Evolutionary conservation across 345 rosid genomes (phyloP).

Genomic region (Aurinia saxatilis): DNA sequence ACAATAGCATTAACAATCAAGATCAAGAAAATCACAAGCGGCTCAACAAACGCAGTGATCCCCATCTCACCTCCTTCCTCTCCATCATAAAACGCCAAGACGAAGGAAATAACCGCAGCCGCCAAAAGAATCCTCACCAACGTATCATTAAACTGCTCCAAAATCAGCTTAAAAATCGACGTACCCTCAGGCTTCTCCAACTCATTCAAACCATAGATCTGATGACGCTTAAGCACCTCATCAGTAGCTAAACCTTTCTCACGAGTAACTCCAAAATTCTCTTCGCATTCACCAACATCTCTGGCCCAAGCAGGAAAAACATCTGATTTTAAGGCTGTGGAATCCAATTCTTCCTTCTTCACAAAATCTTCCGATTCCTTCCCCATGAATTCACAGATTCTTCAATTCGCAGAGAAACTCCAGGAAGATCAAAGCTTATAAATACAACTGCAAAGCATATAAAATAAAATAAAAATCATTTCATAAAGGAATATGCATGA

Average conservation of each 20-base stretch:
- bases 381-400: conserved; percentile 40
- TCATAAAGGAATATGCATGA: not conserved
- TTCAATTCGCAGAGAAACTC: not conserved
- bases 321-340: conserved; percentile 16
- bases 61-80: conserved; percentile 88
- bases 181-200: conserved; percentile 67
- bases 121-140: conserved; percentile 72
- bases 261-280: conserved; percentile 39
- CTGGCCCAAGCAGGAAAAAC: conserved; percentile 69
- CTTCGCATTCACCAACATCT: conserved; percentile 54
- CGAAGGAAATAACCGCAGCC: conserved; percentile 70
- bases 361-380: conserved; percentile 52
- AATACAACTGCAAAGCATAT: not conserved
- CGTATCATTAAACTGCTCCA: conserved; percentile 79
- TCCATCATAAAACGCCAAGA: conserved; percentile 73
- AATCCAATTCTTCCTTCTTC: conserved; percentile 17
- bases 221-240: conserved; percentile 46
- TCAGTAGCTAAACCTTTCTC: conserved; percentile 40
- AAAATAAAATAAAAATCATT: not conserved
- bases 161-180: conserved; percentile 46
- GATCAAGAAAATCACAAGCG: conserved; percentile 80
- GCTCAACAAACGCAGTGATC: conserved; percentile 88
- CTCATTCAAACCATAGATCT: conserved; percentile 63
- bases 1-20: conserved; percentile 86
- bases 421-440: not conserved